Evolutionary conservation across 495 filamentous ascomycete species (phyloP).

Genomic region (Neurospora tetraspora): DNA sequence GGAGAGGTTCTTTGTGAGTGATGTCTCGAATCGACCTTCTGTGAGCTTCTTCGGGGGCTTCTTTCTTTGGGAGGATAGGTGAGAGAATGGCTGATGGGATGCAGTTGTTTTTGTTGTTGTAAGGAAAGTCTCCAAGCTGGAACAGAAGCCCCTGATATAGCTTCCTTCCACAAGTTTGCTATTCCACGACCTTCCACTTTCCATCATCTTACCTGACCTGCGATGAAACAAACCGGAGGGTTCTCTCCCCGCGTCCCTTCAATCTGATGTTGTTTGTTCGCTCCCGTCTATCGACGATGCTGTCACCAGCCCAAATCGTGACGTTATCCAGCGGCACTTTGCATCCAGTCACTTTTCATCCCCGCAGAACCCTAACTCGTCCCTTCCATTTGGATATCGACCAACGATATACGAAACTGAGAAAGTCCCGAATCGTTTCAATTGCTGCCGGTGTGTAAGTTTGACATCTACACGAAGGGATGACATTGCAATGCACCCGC

Average conservation of each 20-base stretch:
- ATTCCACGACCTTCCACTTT: not conserved
- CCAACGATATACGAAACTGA: not conserved
- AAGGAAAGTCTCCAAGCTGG: no score
- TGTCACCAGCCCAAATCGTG: not conserved
- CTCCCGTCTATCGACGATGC: not conserved
- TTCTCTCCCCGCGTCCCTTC: not conserved
- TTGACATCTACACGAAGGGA: no score
- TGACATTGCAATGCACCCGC: no score
- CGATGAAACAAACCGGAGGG: not conserved
- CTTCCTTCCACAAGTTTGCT: not conserved
- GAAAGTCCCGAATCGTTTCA: no score
- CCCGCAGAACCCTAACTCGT: not conserved
- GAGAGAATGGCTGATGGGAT: no score
- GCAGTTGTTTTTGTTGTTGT: no score
- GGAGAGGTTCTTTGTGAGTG: not conserved
- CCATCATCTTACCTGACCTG: not conserved
- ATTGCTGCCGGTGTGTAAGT: no score
- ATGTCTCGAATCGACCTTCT: no score
- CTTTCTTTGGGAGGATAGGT: no score
- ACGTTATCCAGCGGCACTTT: not conserved
- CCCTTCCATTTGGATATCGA: not conserved
- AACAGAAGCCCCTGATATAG: not conserved
- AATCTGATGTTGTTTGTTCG: not conserved
- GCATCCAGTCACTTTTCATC: not conserved
- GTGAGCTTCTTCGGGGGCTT: no score